These are phyloP conservation scores for Theobroma cacao DNA, from an alignment of 345 rosid species.

Conservation along the genomic window DNA sequence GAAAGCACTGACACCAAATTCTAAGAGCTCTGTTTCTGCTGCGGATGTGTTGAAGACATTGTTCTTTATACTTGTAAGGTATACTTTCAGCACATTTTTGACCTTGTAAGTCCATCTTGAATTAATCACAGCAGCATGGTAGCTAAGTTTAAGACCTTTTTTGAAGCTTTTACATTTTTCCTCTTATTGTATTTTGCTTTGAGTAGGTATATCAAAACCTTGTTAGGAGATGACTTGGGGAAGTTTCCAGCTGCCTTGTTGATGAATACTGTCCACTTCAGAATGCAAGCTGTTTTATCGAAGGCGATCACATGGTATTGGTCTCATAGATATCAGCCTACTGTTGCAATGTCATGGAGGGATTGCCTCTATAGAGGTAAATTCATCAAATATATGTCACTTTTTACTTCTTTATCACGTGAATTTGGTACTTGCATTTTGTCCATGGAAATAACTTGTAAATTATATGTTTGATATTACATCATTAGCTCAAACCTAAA, in stretches of 20 bases:
- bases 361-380: constrained; percentile 88
- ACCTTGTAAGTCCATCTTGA: constrained; percentile 72
- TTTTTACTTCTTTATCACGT: constrained; percentile 6
- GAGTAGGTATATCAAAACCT: constrained; percentile 87
- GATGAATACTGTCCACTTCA: constrained; percentile 92
- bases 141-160: background rate
- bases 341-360: constrained; percentile 67
- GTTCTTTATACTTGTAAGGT: constrained; percentile 96
- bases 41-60: constrained; percentile 85
- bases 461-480: background rate
- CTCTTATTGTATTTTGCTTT: constrained; percentile 1
- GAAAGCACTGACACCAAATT: constrained; percentile 29
- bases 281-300: constrained; percentile 88
- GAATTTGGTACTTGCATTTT: background rate
- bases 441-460: background rate
- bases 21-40: constrained; percentile 45
- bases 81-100: constrained; percentile 97
- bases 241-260: constrained; percentile 94
- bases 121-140: background rate
- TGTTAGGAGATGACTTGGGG: constrained; percentile 93
- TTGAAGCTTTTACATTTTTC: background rate
- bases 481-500: background rate
- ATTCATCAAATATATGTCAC: background rate
- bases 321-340: constrained; percentile 69
- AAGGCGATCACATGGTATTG: constrained; percentile 79